Evolutionary conservation across 768 basidiomycete species (phyloP), one percentile per base, ranked within the genome.

Genomic region (Kondoa malvinella): DNA sequence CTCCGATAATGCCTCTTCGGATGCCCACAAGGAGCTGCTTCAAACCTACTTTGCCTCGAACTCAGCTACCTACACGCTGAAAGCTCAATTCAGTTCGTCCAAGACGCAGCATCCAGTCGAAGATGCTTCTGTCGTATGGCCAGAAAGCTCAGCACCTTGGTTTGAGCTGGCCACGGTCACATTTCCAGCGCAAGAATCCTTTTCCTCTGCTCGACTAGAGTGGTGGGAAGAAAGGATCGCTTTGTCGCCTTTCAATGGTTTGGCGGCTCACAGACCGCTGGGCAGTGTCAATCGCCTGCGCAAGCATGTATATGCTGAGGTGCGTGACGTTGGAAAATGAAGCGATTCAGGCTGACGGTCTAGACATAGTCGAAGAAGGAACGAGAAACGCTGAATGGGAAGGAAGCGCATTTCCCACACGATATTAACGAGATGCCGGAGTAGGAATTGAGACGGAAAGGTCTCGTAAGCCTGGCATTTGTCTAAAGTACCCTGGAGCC

Each of bases 151-250:
- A 15, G 34, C 66, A 4, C 68, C 67, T 16, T 69, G 66, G 67
- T 63, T 67, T n/a, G 68, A 69, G 29, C 33, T 69, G 21, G 68
- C 66, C 17, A 60, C 57, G 4, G 15, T 69, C 2, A 50, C 66
- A 21, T 67, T 69, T 34, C 68, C 68, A 3, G 21, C 8, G 29
- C 67, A 68, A 34, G 66, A 59, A 14, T 56, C 34, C 2, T 59
- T 64, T 40, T 57, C 26, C 33, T 57, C 66, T 34, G 58, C 26
- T 8, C 56, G 68, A 27, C 32, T 66, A 32, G 34, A 30, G 1
- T 69, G 68, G 68, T 69, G 68, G 67, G 68, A 69, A 30, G 34
- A 67, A 14, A 58, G 27, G n/a, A 69, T 69, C 50, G 68, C 68
- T n/a, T 50, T 69, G 8, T 59, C 58, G 12, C 68, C 68, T 1